Evolutionary conservation across 2,329 filamentous ascomycete species (phyloP).

Genomic region (Passalora sequoiae): DNA sequence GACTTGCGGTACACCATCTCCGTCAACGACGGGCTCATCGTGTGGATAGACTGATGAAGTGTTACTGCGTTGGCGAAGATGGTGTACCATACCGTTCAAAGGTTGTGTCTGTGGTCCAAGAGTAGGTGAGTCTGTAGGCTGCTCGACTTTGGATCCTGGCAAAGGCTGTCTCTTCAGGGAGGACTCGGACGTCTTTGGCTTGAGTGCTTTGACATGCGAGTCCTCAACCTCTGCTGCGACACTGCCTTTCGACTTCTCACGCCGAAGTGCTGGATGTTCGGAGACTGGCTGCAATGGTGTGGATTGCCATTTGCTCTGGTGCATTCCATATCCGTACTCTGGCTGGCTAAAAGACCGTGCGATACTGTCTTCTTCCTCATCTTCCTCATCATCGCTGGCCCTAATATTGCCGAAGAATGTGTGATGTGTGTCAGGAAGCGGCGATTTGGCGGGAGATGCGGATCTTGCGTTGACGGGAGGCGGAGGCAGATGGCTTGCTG

Average conservation of each 20-base stretch:
- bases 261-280: conserved; percentile 33
- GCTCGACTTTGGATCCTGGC: neutral
- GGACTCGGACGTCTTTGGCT: conserved; percentile 15
- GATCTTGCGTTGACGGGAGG: conserved; percentile 10
- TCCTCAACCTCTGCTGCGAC: conserved; percentile 31
- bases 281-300: conserved; percentile 32
- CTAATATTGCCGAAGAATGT: conserved; percentile 39
- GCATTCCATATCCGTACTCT: conserved; percentile 25
- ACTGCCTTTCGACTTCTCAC: conserved; percentile 21
- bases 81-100: conserved; percentile 53
- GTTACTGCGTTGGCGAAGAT: conserved; percentile 75
- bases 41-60: conserved; percentile 67
- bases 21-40: conserved; percentile 43
- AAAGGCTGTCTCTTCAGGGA: conserved; percentile 19
- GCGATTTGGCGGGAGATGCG: conserved; percentile 12
- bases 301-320: conserved; percentile 29
- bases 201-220: conserved; percentile 14
- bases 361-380: conserved; percentile 27
- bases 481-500: conserved; percentile 38
- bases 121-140: conserved; percentile 66
- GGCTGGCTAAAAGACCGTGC: conserved; percentile 18
- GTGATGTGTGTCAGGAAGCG: conserved; percentile 31
- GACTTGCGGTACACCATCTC: conserved; percentile 20
- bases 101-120: conserved; percentile 55
- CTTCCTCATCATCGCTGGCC: conserved; percentile 38